Evolutionary conservation across 345 rosid genomes (phyloP).

Genomic region (thale cress (Arabidopsis thaliana)): TAIR10.1 NC_003074.8:6995501-6996000

Average conservation of each 20-base stretch:
- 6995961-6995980: neutral
- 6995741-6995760: neutral
- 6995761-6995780: conserved; percentile 20
- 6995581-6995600: conserved; percentile 50
- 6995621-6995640: neutral
- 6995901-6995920: conserved; percentile 66
- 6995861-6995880: conserved; percentile 63
- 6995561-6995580: conserved; percentile 80
- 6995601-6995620: conserved; percentile 14
- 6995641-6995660: neutral
- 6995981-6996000: neutral
- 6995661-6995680: neutral
- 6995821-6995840: conserved; percentile 90
- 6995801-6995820: conserved; percentile 83
- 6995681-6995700: neutral
- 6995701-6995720: neutral
- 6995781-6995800: conserved; percentile 83
- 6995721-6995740: conserved; percentile 7
- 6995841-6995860: conserved; percentile 78
- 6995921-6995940: conserved; percentile 78
- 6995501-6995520: conserved; percentile 97
- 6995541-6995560: conserved; percentile 94
- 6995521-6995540: conserved; percentile 99
- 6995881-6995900: conserved; percentile 64
- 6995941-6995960: neutral